A percentile compares a stretch with the other conserved stretches of the same genome.
Evolutionary conservation across 1,284 basidiomycete species (phyloP).

Genomic region (Cryptococcus sp.): DNA sequence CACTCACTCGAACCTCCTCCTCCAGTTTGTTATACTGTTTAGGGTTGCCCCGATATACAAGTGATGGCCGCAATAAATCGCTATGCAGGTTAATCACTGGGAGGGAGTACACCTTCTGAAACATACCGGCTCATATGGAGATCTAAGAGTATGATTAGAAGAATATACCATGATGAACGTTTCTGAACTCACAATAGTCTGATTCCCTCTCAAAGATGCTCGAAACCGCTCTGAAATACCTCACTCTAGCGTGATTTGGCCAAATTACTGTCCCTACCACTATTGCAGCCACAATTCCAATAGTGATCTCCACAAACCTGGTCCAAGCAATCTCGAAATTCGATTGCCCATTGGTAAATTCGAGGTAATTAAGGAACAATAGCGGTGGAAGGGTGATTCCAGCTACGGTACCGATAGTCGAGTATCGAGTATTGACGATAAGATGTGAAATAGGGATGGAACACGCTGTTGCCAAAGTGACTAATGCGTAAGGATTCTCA

Average conservation of each 20-base stretch:
- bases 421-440: conserved; percentile 35
- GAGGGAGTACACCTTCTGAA: not conserved
- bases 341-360: conserved; percentile 17
- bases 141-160: conserved; percentile 16
- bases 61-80: conserved; percentile 38
- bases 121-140: conserved; percentile 36
- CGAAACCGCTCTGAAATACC: conserved; percentile 42
- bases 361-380: conserved; percentile 47
- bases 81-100: conserved; percentile 1
- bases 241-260: conserved; percentile 46
- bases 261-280: conserved; percentile 41
- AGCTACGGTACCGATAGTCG: conserved; percentile 45
- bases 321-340: conserved; percentile 36
- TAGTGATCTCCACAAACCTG: conserved; percentile 41
- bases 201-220: conserved; percentile 39
- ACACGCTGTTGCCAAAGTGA: conserved; percentile 41
- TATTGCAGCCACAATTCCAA: conserved; percentile 46
- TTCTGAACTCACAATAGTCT: conserved; percentile 36
- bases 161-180: not conserved
- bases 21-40: conserved; percentile 35
- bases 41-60: conserved; percentile 35
- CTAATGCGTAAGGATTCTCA: conserved; percentile 48
- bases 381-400: conserved; percentile 48
- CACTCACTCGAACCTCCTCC: conserved; percentile 20
- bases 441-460: conserved; percentile 45